Evolutionary conservation across 768 basidiomycete genomes (phyloP), one percentile per base, ranked within the genome.

Genomic region (Pisolithus albus): DNA sequence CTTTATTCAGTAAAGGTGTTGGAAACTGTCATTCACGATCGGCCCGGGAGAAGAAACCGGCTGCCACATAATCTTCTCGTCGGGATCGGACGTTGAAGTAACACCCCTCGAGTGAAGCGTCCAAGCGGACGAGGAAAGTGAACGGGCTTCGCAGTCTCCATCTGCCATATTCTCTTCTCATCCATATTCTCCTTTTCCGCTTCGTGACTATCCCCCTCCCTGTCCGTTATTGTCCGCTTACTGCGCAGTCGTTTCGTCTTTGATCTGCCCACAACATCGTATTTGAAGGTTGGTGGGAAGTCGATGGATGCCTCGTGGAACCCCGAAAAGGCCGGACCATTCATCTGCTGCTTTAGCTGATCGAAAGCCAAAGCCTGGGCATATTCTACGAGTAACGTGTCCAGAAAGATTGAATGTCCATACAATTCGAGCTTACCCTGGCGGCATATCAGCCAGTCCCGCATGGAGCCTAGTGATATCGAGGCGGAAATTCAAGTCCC

Each of bases 261-360:
- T 46, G 72, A 60, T 54, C 73, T 75, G 65, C 81, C 85, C 18
- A 76, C 63, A 7, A 94, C 86, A 58, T 94, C 86, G 61, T 92
- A 92, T 61, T 96, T 96, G 78, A 94, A 97, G 0, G 94, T 96
- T 0, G 93, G 93, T 5, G 91, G 82, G 56, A 97, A 97, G 59
- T 84, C 64, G 53, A 96, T 96, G 0, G 74, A 69, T 0, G 77
- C 90, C 65, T 97, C 94, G 7, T 71, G 60, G 61, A 96, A 96
- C 7, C 91, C 92, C 15, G 72, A 71, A 58, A 97, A 92, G 3
- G 80, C 80, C 7, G 77, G 67, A 9, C 78, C 76, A n/a, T 75
- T 72, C 84, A 96, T 92, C n/a, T 88, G 71, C 23, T 77, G 78
- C 34, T 78, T 78, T 7, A 97, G 75, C 64, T 97, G 92, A 64